Percentiles rank a stretch among this genome's conserved stretches.
These are phyloP conservation scores for Platanthera zijinensis DNA, from an alignment of 106 monocot genomes.

Conservation along the genomic window DNA sequence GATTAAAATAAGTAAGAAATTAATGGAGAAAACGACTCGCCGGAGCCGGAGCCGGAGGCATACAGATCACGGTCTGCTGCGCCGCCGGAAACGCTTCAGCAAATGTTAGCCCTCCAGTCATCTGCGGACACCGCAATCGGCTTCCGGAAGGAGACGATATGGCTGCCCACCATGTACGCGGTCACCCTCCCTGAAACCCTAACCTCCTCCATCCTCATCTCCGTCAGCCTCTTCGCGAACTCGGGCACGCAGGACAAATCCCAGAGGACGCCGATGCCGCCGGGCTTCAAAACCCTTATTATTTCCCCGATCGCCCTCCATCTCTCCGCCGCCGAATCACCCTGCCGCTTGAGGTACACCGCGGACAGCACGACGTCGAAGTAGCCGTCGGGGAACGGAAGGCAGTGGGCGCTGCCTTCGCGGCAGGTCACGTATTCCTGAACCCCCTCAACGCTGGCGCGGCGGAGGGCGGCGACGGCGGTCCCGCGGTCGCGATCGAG, in stretches of 20 bases:
- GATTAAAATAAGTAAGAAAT: background rate
- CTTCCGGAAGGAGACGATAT: constrained; percentile 61
- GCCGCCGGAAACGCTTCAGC: background rate
- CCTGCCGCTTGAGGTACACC: constrained; percentile 22
- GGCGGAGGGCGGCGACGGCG: constrained; percentile 46
- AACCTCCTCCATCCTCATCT: constrained; percentile 67
- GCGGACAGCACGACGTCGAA: constrained; percentile 61
- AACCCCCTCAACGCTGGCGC: constrained; percentile 53
- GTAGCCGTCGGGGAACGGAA: constrained; percentile 49
- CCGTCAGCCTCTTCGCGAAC: constrained; percentile 29
- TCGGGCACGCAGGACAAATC: constrained; percentile 35
- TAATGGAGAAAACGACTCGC: background rate
- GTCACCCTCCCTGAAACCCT: constrained; percentile 41
- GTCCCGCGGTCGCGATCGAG: constrained; percentile 28
- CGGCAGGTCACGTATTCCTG: constrained; percentile 70
- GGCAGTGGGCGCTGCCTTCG: constrained; percentile 39
- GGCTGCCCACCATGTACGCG: constrained; percentile 41
- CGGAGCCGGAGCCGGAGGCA: background rate
- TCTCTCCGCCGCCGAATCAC: constrained; percentile 27
- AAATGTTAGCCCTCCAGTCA: constrained; percentile 32
- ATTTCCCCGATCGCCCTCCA: constrained; percentile 39
- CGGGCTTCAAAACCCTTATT: constrained; percentile 54
- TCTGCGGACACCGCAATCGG: constrained; percentile 10
- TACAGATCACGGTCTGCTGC: background rate
- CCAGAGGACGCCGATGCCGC: constrained; percentile 56